Conservation (phyloP, 1,284 basidiomycete genomes). For the Cystodermella granulosa region DNA sequence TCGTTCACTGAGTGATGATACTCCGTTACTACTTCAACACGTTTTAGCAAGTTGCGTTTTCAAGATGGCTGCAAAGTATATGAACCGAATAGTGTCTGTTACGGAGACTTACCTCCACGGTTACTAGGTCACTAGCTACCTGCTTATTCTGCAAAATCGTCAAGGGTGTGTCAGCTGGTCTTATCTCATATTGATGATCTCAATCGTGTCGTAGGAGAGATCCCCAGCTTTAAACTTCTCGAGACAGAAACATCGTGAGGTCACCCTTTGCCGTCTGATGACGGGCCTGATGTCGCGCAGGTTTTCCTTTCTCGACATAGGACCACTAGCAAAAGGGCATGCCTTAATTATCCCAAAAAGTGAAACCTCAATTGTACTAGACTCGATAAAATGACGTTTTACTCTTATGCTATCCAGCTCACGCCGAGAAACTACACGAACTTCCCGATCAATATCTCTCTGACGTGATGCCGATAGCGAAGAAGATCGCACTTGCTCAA, state of each 20-base stretch:
- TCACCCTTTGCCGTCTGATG: background rate
- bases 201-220: constrained; percentile 47
- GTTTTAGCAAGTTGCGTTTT: too few relatives aligned
- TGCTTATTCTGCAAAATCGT: constrained; percentile 92
- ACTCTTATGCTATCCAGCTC: constrained; percentile 47
- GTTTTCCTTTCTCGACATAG: constrained; percentile 83
- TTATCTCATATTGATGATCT: background rate
- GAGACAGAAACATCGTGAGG: constrained; percentile 71
- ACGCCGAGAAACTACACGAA: constrained; percentile 73
- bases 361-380: constrained; percentile 27
- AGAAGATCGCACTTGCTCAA: constrained; percentile 81
- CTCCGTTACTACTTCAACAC: too few relatives aligned
- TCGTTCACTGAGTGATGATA: too few relatives aligned
- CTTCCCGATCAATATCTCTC: constrained; percentile 75
- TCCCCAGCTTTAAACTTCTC: constrained; percentile 78
- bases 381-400: background rate
- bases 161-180: constrained; percentile 50
- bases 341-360: constrained; percentile 88
- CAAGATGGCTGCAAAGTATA: background rate
- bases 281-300: constrained; percentile 31
- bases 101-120: constrained; percentile 21
- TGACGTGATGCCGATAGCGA: constrained; percentile 76
- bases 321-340: constrained; percentile 81
- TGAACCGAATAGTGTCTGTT: constrained; percentile 19
- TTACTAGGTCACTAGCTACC: constrained; percentile 45